Percentiles rank a stretch among this genome's conserved stretches.
phyloP scores from a whole-genome alignment of 2,329 filamentous ascomycete species.

The Aspergillus chevalieri region DNA sequence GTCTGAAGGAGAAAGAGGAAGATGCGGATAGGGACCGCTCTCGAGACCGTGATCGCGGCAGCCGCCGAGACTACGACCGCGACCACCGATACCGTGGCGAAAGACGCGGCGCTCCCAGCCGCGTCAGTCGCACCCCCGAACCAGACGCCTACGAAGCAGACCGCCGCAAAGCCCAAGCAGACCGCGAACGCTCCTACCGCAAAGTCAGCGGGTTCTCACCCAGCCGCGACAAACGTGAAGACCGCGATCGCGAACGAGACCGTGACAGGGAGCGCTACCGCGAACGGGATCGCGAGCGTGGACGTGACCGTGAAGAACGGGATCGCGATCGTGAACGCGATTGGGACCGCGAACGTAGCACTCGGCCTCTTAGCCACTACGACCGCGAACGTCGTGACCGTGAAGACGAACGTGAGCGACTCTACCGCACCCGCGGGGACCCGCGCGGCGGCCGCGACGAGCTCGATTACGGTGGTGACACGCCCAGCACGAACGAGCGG shows the following conservation, averaged over 20 bases:
- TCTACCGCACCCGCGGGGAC: constrained; percentile 75
- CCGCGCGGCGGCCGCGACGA: constrained; percentile 76
- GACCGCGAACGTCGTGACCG: constrained; percentile 81
- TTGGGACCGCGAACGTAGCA: constrained; percentile 28
- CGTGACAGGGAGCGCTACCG: constrained; percentile 34
- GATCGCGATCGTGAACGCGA: constrained; percentile 31
- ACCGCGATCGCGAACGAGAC: constrained; percentile 32
- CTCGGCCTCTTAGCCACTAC: constrained; percentile 46
- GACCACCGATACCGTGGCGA: constrained; percentile 47
- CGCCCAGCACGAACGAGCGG: constrained; percentile 60
- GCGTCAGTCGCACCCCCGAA: constrained; percentile 82
- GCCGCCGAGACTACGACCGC: constrained; percentile 46
- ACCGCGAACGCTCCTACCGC: constrained; percentile 88
- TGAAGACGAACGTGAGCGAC: constrained; percentile 82
- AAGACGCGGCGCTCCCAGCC: constrained; percentile 38
- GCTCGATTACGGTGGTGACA: constrained; percentile 79
- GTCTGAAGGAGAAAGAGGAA: constrained; percentile 85
- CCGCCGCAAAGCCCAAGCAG: constrained; percentile 83
- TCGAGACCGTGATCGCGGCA: constrained; percentile 39
- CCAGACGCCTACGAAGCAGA: constrained; percentile 92
- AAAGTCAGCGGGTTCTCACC: constrained; percentile 63
- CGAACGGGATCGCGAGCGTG: constrained; percentile 35
- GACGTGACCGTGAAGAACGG: constrained; percentile 24
- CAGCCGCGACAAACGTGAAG: constrained; percentile 31
- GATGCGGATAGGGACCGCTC: constrained; percentile 60